Evolutionary conservation across 2,329 filamentous ascomycete genomes (phyloP).

Genomic region (Sarocladiaceae sp.): DNA sequence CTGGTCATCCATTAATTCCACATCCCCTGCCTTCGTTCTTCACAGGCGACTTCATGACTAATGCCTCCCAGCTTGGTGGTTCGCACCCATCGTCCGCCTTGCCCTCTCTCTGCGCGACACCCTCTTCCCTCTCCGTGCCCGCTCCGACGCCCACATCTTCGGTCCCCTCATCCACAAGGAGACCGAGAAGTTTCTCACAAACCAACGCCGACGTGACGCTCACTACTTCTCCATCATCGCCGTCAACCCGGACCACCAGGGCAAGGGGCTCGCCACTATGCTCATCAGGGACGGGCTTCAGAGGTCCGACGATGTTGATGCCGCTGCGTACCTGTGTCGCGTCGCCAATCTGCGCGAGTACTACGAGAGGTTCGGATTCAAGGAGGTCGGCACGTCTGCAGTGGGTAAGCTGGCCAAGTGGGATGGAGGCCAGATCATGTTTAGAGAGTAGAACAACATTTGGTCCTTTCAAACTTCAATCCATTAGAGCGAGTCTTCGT

Average conservation of each 20-base stretch:
- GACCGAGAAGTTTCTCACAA: constrained; percentile 18
- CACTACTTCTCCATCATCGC: constrained; percentile 30
- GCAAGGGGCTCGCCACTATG: constrained; percentile 23
- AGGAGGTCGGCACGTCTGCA: constrained; percentile 27
- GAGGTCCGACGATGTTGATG: constrained; percentile 19
- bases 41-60: too few species aligned
- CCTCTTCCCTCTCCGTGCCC: constrained; percentile 18
- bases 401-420: constrained; percentile 28
- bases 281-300: constrained; percentile 24
- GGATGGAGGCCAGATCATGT: constrained; percentile 31
- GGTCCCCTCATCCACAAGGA: constrained; percentile 20
- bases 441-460: constrained; percentile 27
- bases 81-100: constrained; percentile 21
- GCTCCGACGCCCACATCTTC: constrained; percentile 17
- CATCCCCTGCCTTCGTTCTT: too few species aligned
- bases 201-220: constrained; percentile 22
- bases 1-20: too few species aligned
- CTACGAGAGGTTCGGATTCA: constrained; percentile 27
- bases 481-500: too few species aligned
- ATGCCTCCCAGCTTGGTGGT: constrained; percentile 18
- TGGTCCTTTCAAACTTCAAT: too few species aligned
- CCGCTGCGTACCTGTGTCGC: constrained; percentile 26
- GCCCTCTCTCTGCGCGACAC: constrained; percentile 18
- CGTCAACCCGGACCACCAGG: constrained; percentile 25
- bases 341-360: constrained; percentile 24